Evolutionary conservation across 163 green algal genomes (phyloP), one percentile per base, ranked within the genome.

Genomic region (Volvox carteri): DNA sequence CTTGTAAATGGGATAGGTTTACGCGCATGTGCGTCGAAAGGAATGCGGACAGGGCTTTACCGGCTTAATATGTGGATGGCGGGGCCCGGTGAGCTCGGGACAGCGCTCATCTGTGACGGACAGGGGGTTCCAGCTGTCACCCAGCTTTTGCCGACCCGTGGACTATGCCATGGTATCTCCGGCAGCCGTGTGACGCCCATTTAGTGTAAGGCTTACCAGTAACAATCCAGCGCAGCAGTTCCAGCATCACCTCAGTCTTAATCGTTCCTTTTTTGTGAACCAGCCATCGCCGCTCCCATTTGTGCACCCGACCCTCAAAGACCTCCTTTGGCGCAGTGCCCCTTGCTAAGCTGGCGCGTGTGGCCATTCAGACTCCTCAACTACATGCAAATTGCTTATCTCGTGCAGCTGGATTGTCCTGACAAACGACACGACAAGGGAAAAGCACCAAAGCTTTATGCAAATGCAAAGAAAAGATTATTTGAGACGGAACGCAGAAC

Each of bases 221-320:
- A 6, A 54, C 42, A n/a, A 90, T 78, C 89, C 89, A 92, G 3
- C 84, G 87, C 62, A 90, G 74, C 35, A 92, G 44, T 54, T 90
- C 89, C 33, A 92, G 76, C 50, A 68, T 73, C 1, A 85, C 84
- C 33, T 92, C 89, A 16, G 37, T 72, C 30, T 83, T 90, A 18
- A 83, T 7, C 2, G 60, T 83, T 39, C 89, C 89, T 33, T 85
- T 85, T 46, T 85, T 85, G 46, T 78, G 37, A 1, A 85, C 28
- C 7, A 81, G 39, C 65, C 62, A 84, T 4, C 76, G 83, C 30
- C 62, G 50, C 50, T 92, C 89, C 89, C 89, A 92, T 46, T 90
- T 86, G 39, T 84, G 75, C 65, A 92, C 89, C 0, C 84, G 81
- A 1, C 89, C 89, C 50, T 92, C 89, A 42, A 85, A 88, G 18